Evolutionary conservation across 2,329 filamentous ascomycete species (phyloP).

Genomic region (Cordyceps farinosa): DNA sequence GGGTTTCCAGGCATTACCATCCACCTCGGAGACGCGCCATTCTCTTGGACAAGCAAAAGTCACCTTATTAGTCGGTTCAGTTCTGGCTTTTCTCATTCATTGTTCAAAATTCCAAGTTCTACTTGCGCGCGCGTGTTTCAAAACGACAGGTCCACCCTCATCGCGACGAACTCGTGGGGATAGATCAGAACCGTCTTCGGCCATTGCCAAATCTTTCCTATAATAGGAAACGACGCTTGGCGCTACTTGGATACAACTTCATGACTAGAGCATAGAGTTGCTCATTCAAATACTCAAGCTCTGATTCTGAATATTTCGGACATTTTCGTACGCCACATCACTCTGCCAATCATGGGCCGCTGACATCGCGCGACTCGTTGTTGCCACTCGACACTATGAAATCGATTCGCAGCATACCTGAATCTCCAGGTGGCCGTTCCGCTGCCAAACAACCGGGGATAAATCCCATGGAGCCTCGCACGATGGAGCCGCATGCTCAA

Average conservation of each 20-base stretch:
- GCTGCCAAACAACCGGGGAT: neutral
- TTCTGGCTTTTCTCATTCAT: neutral
- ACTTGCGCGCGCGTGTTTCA: neutral
- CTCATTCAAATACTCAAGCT: neutral
- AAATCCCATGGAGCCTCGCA: slow-evolving; percentile 12
- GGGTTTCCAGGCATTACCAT: slow-evolving; percentile 12
- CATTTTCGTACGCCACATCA: neutral
- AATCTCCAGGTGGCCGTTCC: slow-evolving; percentile 1
- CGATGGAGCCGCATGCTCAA: neutral
- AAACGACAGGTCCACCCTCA: neutral
- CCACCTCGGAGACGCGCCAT: slow-evolving; percentile 11
- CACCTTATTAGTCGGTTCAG: neutral
- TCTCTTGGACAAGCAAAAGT: neutral
- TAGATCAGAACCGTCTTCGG: neutral
- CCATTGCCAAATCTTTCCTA: neutral
- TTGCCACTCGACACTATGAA: slow-evolving; percentile 16
- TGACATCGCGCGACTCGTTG: slow-evolving; percentile 13
- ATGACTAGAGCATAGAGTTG: neutral
- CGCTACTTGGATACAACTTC: neutral
- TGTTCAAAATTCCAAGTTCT: neutral
- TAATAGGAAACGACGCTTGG: neutral
- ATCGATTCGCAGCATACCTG: slow-evolving; percentile 9
- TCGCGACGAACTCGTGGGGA: neutral
- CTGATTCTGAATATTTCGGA: neutral
- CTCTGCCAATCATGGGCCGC: slow-evolving; percentile 16